These are phyloP conservation scores for Collybia sp. DNA, from an alignment of 768 basidiomycete species.

Conservation along the genomic window DNA sequence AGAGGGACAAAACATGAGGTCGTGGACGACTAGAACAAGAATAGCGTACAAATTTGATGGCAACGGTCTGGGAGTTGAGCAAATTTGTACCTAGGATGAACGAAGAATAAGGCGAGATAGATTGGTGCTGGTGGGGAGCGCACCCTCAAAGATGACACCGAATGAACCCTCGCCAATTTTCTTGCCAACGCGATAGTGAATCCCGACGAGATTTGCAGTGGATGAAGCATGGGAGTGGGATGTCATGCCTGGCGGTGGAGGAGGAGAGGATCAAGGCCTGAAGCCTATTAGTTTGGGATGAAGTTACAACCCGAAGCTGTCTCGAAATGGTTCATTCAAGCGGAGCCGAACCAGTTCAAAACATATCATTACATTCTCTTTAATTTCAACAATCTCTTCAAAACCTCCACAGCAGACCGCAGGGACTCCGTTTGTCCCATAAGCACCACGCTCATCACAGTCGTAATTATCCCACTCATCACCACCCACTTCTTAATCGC, in stretches of 20 bases:
- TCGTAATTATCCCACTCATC: no score
- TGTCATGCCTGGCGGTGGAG: slow-evolving; percentile 38
- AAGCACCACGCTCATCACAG: no score
- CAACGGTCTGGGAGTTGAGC: slow-evolving; percentile 96
- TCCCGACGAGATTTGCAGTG: slow-evolving; percentile 80
- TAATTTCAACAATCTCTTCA: background rate
- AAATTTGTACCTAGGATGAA: slow-evolving; percentile 79
- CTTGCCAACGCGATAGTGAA: slow-evolving; percentile 97
- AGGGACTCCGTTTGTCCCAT: background rate
- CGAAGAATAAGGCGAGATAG: slow-evolving; percentile 3
- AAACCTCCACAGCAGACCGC: background rate
- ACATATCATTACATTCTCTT: background rate
- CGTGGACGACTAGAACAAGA: slow-evolving; percentile 8
- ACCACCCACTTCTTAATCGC: no score
- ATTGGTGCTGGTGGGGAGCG: slow-evolving; percentile 3
- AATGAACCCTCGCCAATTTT: slow-evolving; percentile 99
- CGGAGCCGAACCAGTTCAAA: slow-evolving; percentile 5
- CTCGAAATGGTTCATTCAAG: slow-evolving; percentile 15
- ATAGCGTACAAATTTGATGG: slow-evolving; percentile 96
- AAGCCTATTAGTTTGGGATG: slow-evolving; percentile 23
- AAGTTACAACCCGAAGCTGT: slow-evolving; percentile 13
- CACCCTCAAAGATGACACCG: slow-evolving; percentile 92
- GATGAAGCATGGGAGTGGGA: slow-evolving; percentile 56
- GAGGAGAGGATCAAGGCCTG: slow-evolving; percentile 21
- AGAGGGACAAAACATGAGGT: slow-evolving; percentile 8